These are phyloP conservation scores for Prosopis cineraria DNA, from an alignment of 306 rosid genomes.

Conservation along the genomic window DNA sequence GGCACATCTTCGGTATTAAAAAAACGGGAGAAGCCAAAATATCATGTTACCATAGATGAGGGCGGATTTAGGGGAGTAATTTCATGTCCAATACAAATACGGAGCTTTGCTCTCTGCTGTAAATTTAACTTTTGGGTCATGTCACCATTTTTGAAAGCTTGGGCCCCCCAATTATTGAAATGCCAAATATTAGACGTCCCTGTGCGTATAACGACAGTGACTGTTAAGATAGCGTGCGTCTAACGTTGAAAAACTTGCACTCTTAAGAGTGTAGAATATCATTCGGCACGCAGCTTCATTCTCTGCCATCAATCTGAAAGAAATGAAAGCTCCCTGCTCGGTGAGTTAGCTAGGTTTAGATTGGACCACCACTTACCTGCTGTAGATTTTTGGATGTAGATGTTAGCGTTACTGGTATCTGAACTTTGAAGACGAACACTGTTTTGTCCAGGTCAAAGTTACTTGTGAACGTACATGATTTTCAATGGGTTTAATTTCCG, in stretches of 20 bases:
- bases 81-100: no score
- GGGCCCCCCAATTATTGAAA: background rate
- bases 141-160: background rate
- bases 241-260: background rate
- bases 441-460: conserved; percentile 10
- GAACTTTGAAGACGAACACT: conserved; percentile 16
- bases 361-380: background rate
- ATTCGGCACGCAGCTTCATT: background rate
- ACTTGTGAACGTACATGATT: background rate
- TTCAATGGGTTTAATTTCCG: background rate
- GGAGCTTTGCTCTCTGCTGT: no score
- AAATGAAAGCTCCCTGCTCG: background rate
- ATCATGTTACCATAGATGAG: no score
- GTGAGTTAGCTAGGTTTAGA: background rate
- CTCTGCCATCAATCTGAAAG: background rate
- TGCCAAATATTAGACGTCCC: background rate
- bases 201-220: background rate
- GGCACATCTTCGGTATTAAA: no score
- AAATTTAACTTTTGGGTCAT: background rate
- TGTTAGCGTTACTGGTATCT: background rate
- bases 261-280: background rate
- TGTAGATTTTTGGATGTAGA: background rate
- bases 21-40: no score
- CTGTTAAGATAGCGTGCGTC: background rate
- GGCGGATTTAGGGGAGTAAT: no score